These are phyloP conservation scores for Kokia cookei DNA, from an alignment of 441 rosid genomes.

Conservation along the genomic window DNA sequence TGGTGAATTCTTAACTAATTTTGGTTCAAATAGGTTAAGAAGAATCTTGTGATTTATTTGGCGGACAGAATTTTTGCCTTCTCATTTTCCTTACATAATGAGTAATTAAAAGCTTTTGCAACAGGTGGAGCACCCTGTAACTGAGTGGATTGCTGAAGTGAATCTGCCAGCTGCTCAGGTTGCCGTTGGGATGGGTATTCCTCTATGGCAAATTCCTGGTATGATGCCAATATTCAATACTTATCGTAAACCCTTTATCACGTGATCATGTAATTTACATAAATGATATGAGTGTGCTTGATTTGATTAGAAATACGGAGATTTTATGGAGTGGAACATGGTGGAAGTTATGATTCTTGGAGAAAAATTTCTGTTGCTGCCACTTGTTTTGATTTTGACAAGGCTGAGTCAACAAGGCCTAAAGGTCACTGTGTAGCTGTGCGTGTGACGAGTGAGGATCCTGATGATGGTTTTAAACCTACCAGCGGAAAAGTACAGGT, in stretches of 20 bases:
- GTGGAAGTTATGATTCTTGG: constrained; percentile 97
- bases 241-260: constrained; percentile 5
- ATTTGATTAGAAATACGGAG: constrained; percentile 78
- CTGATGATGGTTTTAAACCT: constrained; percentile 99
- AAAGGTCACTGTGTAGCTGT: constrained; percentile 99
- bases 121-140: constrained; percentile 99
- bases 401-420: constrained; percentile 81
- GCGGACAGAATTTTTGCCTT: not conserved
- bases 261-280: constrained; percentile 1
- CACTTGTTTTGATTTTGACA: constrained; percentile 80
- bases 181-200: constrained; percentile 98
- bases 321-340: constrained; percentile 93
- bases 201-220: constrained; percentile 99
- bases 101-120: constrained; percentile 7
- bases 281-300: constrained; percentile 10
- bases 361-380: constrained; percentile 70
- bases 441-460: constrained; percentile 99
- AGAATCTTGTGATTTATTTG: constrained; percentile 6
- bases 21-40: not conserved
- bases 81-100: not conserved
- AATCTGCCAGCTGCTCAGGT: constrained; percentile 99
- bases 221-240: constrained; percentile 14
- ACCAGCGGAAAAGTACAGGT: constrained; percentile 99
- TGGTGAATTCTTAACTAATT: constrained; percentile 14
- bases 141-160: constrained; percentile 99